Conservation (phyloP, 495 filamentous ascomycete species). For the Aspergillus homomorphus region DNA sequence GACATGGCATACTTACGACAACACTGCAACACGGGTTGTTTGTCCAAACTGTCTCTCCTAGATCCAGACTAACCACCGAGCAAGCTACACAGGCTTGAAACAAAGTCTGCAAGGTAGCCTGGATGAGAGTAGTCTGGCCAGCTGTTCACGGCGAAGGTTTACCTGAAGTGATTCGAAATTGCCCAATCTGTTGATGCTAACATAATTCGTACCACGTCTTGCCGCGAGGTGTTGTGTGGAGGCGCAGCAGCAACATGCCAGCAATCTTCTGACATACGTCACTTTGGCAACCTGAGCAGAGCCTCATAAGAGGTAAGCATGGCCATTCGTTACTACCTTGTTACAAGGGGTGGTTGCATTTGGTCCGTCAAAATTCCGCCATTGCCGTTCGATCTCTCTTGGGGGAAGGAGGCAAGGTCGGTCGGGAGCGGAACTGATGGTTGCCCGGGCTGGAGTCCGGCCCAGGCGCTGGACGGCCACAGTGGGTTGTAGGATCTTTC, state of each 20-base stretch:
- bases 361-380: background rate
- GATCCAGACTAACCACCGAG: no score
- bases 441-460: constrained; percentile 4
- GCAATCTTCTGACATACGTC: background rate
- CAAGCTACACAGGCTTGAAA: background rate
- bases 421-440: constrained; percentile 2
- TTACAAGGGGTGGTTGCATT: background rate
- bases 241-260: constrained; percentile 20
- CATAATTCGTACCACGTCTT: constrained; percentile 17
- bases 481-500: background rate
- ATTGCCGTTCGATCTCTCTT: background rate
- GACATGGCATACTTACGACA: background rate
- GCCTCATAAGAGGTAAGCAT: constrained; percentile 10
- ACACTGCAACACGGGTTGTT: background rate
- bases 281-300: constrained; percentile 9
- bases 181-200: background rate
- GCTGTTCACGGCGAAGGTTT: background rate
- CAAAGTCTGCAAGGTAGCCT: background rate
- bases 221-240: constrained; percentile 18
- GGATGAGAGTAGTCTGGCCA: background rate
- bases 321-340: background rate
- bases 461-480: constrained; percentile 1
- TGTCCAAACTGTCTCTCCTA: background rate
- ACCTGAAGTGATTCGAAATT: background rate
- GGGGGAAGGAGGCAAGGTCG: background rate